Conservation (phyloP, 2,329 filamentous ascomycete genomes). For the Talaromyces sp. region DNA sequence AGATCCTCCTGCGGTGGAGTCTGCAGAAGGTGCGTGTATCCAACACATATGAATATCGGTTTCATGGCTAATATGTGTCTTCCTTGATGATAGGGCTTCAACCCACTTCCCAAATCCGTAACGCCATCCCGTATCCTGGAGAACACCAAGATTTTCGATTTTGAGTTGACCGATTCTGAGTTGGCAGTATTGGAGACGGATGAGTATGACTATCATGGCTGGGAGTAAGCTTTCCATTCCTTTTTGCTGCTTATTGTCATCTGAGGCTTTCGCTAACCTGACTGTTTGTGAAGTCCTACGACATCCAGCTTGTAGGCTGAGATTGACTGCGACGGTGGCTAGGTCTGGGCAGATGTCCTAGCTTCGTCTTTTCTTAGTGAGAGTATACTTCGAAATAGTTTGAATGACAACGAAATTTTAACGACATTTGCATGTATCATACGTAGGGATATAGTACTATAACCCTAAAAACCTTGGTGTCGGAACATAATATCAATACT, state of each 20-base stretch:
- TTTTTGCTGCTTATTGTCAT: too few relatives aligned
- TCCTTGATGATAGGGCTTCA: slow-evolving; percentile 48
- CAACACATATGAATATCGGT: too few relatives aligned
- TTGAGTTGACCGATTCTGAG: slow-evolving; percentile 56
- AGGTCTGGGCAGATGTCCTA: too few relatives aligned
- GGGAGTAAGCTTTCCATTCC: background rate
- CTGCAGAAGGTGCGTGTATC: background rate
- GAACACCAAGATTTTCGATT: slow-evolving; percentile 59
- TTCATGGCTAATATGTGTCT: too few relatives aligned
- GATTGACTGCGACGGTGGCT: background rate
- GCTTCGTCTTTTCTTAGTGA: too few relatives aligned
- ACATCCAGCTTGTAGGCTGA: background rate
- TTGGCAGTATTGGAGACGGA: slow-evolving; percentile 55
- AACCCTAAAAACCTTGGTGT: too few relatives aligned
- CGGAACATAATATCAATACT: too few relatives aligned
- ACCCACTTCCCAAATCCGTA: slow-evolving; percentile 61
- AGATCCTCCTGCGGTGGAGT: background rate
- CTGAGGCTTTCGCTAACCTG: background rate
- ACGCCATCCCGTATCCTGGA: slow-evolving; percentile 59
- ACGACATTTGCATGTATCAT: too few relatives aligned
- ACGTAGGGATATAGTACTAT: too few relatives aligned
- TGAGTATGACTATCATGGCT: slow-evolving; percentile 39
- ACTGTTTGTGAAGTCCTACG: background rate
- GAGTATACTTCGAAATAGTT: too few relatives aligned
- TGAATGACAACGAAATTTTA: too few relatives aligned